Base-by-base conservation (phyloP, 179 eudicot genomes). In the Actinidia chinensis region DNA sequence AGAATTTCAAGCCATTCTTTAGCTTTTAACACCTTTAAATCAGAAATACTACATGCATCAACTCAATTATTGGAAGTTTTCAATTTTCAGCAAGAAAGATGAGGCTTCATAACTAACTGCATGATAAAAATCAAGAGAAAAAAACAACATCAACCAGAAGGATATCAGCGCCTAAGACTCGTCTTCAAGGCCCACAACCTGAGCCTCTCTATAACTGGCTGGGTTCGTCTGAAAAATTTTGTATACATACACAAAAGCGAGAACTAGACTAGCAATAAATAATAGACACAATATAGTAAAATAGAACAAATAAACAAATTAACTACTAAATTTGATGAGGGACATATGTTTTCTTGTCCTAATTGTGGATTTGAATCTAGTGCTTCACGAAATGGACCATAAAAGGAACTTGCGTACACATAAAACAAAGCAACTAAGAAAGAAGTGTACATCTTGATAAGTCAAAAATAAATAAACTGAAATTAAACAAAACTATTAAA, bases 161-260 rank as follows among this genome's bases (percentile, higher is more conserved):
- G 63, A 94, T 94, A 89, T 94, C 99, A 61, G 98, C 99, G 97
- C 99, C 91, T 94, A 97, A 55, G 97, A 82, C 86, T 96, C 97
- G 36, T 96, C 99, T 80, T 85, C 99, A 22, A 71, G 88, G 60
- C 89, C 82, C 85, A 94, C 99, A 47, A 96, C 61, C 51, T 92
- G 68, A 65, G 99, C 99, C 81, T 96, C 99, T 86, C 97, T 91
- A 71, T 92, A 92, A 77, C 94, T 96, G 72, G 97, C 98, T 63
- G 99, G 99, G 80, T 96, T 94, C 99, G 94, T 96, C 85, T 96
- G 99, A 82, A 94, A 94, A 59, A 97, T 92, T 79, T 87, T 67
- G 67, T 48, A 77, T 47, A 58, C 69, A 54, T 22, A 78, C 47
- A 74, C 50, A 44, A 83, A 58, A 12, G 69, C 68, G 52, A 68